phyloP scores from a whole-genome alignment of 1,284 basidiomycete genomes.

The Spongispora temasekensis region DNA sequence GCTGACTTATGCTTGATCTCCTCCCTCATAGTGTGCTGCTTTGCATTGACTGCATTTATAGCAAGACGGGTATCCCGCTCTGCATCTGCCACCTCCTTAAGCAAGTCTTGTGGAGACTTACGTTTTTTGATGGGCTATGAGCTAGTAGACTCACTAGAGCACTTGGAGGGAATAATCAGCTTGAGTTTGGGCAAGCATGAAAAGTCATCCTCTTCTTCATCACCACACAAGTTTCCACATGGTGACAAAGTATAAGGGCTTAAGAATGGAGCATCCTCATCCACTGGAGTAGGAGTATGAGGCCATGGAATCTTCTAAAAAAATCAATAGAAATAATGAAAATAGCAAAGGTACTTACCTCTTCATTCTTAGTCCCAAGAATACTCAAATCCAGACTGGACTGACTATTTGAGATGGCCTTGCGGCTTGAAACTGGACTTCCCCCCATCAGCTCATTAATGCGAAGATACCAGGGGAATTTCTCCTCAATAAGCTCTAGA shows the following conservation, averaged over 20 bases:
- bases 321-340: neutral
- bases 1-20: neutral
- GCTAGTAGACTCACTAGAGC: neutral
- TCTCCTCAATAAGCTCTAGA: neutral
- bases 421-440: neutral
- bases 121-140: neutral
- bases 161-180: neutral
- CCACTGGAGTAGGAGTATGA: too few species aligned
- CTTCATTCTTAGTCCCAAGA: neutral
- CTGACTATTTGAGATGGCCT: neutral
- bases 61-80: neutral
- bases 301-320: neutral
- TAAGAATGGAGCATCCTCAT: neutral
- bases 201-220: neutral
- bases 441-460: neutral
- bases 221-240: neutral
- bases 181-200: neutral
- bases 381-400: neutral
- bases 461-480: neutral
- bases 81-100: constrained; percentile 8
- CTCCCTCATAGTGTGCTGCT: neutral
- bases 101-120: neutral
- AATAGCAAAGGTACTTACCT: too few species aligned
- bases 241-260: neutral
- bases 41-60: constrained; percentile 2